phyloP scores from a whole-genome alignment of 305 asterid species.

The Rubia balearica region DNA sequence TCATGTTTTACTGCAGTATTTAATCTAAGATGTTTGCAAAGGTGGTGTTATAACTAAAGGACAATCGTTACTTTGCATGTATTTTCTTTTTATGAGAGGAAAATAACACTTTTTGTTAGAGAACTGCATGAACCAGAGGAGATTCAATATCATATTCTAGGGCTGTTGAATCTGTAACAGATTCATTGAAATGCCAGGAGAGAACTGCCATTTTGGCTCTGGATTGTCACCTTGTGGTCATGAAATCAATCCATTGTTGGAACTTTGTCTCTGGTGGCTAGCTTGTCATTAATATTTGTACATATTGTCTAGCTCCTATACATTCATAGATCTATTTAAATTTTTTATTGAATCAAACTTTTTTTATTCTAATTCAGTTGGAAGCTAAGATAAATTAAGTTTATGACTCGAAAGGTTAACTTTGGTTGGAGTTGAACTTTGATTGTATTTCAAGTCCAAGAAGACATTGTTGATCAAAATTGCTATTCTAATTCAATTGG shows the following conservation, averaged over 20 bases:
- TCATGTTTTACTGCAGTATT: background rate
- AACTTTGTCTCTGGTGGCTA: background rate
- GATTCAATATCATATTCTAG: background rate
- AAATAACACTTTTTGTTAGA: background rate
- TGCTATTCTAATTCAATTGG: background rate
- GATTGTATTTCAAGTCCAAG: no score
- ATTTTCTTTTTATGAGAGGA: background rate
- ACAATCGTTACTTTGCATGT: no score
- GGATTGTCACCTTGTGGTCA: background rate
- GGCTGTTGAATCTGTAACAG: background rate
- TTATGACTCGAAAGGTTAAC: no score
- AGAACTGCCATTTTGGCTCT: background rate
- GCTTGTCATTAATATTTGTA: background rate
- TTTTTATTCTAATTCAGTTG: no score
- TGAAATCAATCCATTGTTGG: conserved; percentile 4
- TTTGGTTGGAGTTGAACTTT: no score
- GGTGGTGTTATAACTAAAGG: background rate
- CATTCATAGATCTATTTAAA: background rate
- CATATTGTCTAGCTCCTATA: no score
- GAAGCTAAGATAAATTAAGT: no score
- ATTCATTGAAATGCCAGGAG: background rate
- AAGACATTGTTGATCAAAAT: no score
- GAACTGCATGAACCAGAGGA: background rate
- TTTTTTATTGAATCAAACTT: background rate
- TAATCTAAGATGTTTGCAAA: background rate